A percentile compares a stretch with the other conserved stretches of the same genome.
Conservation (phyloP, 441 rosid species). For the Brassica balearica region DNA sequence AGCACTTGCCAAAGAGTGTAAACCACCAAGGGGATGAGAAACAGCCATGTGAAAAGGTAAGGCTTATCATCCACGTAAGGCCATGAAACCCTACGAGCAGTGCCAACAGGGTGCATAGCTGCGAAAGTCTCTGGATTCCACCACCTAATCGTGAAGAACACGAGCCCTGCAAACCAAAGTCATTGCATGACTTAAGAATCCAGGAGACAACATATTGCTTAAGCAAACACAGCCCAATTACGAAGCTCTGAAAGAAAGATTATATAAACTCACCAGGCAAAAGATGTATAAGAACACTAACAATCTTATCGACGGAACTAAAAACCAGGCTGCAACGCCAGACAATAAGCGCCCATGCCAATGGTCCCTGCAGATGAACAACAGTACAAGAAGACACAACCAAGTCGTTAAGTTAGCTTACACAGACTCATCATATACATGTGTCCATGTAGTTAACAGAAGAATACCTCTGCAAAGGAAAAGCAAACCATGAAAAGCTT, state of each 20-base stretch:
- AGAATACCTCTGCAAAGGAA: slow-evolving; percentile 94
- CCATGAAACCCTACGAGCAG: slow-evolving; percentile 72
- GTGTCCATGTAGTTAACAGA: slow-evolving; percentile 1
- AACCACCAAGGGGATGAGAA: slow-evolving; percentile 80
- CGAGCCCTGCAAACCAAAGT: slow-evolving; percentile 63
- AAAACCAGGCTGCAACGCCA: slow-evolving; percentile 99
- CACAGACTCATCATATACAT: slow-evolving; percentile 1
- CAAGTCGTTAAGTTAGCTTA: neutral
- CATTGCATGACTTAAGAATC: neutral
- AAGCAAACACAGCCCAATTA: neutral
- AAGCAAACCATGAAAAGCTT: slow-evolving; percentile 98
- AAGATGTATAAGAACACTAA: slow-evolving; percentile 97
- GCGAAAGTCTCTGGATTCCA: slow-evolving; percentile 93
- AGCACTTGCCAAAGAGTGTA: slow-evolving; percentile 92
- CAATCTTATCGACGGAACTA: slow-evolving; percentile 88
- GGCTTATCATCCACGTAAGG: slow-evolving; percentile 84
- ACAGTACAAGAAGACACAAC: slow-evolving; percentile 25
- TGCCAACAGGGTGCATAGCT: slow-evolving; percentile 92
- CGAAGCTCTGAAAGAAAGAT: slow-evolving; percentile 6
- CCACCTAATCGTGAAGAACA: slow-evolving; percentile 96
- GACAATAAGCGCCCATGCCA: slow-evolving; percentile 96
- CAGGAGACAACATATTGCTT: neutral
- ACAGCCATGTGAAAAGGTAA: slow-evolving; percentile 87
- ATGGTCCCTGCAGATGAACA: slow-evolving; percentile 73
- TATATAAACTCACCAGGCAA: slow-evolving; percentile 73